Evolutionary conservation across 805 yeast genomes (phyloP).

Genomic region (Jamesozyma lodderae): DNA sequence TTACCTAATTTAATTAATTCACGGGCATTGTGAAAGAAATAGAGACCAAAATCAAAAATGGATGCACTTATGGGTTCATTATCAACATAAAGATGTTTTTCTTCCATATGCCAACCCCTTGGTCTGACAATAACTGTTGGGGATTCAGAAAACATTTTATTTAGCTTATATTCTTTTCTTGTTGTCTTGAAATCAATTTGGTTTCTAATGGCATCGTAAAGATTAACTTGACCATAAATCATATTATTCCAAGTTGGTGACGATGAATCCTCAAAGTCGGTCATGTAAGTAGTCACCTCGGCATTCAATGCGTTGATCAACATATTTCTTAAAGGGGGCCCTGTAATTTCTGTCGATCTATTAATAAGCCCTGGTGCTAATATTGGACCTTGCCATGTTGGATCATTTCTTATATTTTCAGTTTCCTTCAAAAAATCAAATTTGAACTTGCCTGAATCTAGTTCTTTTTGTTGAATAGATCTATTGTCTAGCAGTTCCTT

Average conservation of each 20-base stretch:
- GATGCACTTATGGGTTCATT: conserved; percentile 73
- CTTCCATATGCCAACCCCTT: conserved; percentile 82
- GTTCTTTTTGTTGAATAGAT: conserved; percentile 46
- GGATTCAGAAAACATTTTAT: conserved; percentile 34
- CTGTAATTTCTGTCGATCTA: conserved; percentile 75
- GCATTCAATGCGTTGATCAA: conserved; percentile 74
- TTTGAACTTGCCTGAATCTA: conserved; percentile 50
- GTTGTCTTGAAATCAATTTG: conserved; percentile 43
- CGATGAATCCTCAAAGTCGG: conserved; percentile 77
- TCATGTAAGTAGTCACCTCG: conserved; percentile 73
- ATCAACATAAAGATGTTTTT: conserved; percentile 60
- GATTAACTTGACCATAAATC: conserved; percentile 72
- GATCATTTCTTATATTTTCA: conserved; percentile 55
- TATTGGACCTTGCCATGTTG: conserved; percentile 67
- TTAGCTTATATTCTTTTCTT: conserved; percentile 36
- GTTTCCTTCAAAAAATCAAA: conserved; percentile 62
- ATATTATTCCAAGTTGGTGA: conserved; percentile 78
- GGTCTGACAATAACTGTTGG: conserved; percentile 81
- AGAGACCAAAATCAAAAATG: conserved; percentile 68
- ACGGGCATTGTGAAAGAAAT: conserved; percentile 66
- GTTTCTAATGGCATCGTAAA: conserved; percentile 67
- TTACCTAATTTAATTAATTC: conserved; percentile 52
- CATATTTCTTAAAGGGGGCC: conserved; percentile 81
- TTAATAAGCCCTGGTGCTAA: conserved; percentile 64
- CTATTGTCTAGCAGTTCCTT: conserved; percentile 52